A percentile compares a stretch with the other conserved stretches of the same genome.
Evolutionary conservation across 352 stramenopile species (phyloP).

Genomic region (Globisporangium echinulatum): DNA sequence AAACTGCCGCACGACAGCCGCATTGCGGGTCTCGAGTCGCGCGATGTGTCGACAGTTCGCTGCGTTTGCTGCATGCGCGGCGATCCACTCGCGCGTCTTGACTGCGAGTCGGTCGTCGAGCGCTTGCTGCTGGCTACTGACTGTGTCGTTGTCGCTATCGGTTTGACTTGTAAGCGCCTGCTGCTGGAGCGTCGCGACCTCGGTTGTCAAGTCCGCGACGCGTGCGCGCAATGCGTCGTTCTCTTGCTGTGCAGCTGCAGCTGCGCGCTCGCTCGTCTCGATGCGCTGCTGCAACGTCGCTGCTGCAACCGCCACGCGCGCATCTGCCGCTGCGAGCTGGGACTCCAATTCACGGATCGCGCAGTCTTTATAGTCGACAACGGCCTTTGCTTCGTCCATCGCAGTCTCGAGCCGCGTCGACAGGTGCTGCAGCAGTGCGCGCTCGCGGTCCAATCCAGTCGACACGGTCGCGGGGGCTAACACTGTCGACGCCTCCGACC

Average conservation of each 20-base stretch:
- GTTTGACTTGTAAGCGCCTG: conserved; percentile 6
- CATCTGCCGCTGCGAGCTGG: conserved; percentile 11
- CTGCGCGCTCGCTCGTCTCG: background rate
- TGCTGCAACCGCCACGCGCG: background rate
- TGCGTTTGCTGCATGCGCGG: conserved; percentile 2
- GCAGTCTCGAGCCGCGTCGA: conserved; percentile 43
- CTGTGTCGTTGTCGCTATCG: conserved; percentile 14
- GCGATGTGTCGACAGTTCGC: conserved; percentile 1
- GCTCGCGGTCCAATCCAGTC: conserved; percentile 15
- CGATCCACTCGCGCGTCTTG: conserved; percentile 7
- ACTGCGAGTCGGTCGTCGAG: conserved; percentile 18
- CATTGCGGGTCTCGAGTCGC: background rate
- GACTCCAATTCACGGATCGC: conserved; percentile 45
- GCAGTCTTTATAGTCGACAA: conserved; percentile 61
- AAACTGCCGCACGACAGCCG: conserved; percentile 2
- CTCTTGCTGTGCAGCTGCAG: too few species aligned
- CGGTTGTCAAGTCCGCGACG: background rate
- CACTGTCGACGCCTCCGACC: background rate
- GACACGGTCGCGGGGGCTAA: too few species aligned
- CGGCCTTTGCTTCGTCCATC: conserved; percentile 62
- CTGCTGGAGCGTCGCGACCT: background rate
- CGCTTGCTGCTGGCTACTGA: background rate
- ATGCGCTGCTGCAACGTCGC: background rate
- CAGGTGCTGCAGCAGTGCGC: conserved; percentile 45
- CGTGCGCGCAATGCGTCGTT: too few species aligned